These are phyloP conservation scores for Scedosporium aurantiacum DNA, from an alignment of 2,329 filamentous ascomycete genomes.

Conservation along the genomic window DNA sequence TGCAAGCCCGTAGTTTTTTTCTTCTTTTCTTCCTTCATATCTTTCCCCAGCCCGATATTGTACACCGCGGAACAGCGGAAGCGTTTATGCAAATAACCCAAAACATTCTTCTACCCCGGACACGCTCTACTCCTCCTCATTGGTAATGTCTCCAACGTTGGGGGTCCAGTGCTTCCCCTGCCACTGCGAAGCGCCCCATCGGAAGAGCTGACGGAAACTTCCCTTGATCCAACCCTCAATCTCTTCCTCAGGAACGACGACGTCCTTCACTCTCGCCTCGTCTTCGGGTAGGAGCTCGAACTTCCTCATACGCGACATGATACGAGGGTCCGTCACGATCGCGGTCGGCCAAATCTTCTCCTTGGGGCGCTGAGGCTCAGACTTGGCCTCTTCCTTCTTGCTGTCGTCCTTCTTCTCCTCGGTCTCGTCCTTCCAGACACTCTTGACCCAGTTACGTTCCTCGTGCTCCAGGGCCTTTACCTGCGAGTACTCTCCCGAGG, in stretches of 20 bases:
- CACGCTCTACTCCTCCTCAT: constrained; percentile 23
- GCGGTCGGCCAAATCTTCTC: constrained; percentile 69
- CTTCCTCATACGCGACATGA: constrained; percentile 67
- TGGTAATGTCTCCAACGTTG: constrained; percentile 26
- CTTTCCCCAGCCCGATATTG: not conserved
- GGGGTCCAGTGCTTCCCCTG: constrained; percentile 24
- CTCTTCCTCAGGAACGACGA: constrained; percentile 56
- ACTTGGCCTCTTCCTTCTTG: constrained; percentile 25
- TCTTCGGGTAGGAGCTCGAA: constrained; percentile 62
- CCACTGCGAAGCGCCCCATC: constrained; percentile 35
- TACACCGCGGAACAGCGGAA: not conserved
- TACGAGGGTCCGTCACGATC: constrained; percentile 64
- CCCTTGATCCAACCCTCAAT: constrained; percentile 60
- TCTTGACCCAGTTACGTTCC: constrained; percentile 77
- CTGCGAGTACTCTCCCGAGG: constrained; percentile 23
- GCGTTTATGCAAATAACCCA: not conserved
- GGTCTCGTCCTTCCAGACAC: constrained; percentile 43
- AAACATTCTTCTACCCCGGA: not conserved
- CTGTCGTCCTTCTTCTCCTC: constrained; percentile 31
- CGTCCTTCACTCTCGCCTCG: constrained; percentile 52
- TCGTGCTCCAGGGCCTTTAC: constrained; percentile 49
- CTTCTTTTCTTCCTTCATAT: not conserved
- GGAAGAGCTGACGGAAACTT: constrained; percentile 39
- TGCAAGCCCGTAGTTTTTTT: not conserved
- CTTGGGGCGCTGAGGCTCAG: constrained; percentile 16